phyloP scores from a whole-genome alignment of 2,329 filamentous ascomycete genomes.

The Calonectria naviculata region DNA sequence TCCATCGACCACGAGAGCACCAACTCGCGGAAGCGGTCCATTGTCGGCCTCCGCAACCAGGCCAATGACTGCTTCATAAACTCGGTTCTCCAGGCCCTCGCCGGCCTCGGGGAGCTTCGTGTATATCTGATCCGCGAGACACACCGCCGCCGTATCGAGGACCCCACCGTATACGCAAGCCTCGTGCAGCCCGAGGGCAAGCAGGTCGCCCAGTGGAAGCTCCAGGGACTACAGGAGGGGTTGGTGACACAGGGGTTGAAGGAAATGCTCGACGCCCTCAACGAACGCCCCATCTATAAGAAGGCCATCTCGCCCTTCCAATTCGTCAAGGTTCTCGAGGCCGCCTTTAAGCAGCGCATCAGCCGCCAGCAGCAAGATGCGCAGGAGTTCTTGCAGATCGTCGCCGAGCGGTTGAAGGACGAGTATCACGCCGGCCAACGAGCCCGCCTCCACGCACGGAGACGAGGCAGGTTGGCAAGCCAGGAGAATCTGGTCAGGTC shows the following conservation, averaged over 20 bases:
- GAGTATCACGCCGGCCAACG: constrained; percentile 90
- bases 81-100: constrained; percentile 91
- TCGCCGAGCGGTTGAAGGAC: constrained; percentile 91
- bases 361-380: constrained; percentile 97
- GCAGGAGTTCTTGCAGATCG: constrained; percentile 95
- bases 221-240: constrained; percentile 79
- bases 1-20: constrained; percentile 87
- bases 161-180: constrained; percentile 77
- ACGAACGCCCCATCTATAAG: constrained; percentile 91
- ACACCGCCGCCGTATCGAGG: constrained; percentile 84
- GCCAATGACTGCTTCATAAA: constrained; percentile 99
- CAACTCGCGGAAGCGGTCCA: constrained; percentile 79
- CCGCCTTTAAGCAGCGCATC: constrained; percentile 88
- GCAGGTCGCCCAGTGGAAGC: constrained; percentile 67
- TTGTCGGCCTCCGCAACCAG: constrained; percentile 88
- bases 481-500: constrained; percentile 27
- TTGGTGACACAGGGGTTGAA: constrained; percentile 89
- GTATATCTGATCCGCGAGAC: constrained; percentile 93
- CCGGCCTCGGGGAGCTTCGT: constrained; percentile 88
- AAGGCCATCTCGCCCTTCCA: constrained; percentile 92
- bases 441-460: constrained; percentile 70
- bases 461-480: constrained; percentile 38
- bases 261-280: constrained; percentile 90
- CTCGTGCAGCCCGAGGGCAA: constrained; percentile 62
- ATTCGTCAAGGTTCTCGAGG: constrained; percentile 86